A percentile compares a stretch with the other conserved stretches of the same genome.
These are phyloP conservation scores for Harringtonia aguacate DNA, from an alignment of 2,329 filamentous ascomycete genomes.

Conservation along the genomic window DNA sequence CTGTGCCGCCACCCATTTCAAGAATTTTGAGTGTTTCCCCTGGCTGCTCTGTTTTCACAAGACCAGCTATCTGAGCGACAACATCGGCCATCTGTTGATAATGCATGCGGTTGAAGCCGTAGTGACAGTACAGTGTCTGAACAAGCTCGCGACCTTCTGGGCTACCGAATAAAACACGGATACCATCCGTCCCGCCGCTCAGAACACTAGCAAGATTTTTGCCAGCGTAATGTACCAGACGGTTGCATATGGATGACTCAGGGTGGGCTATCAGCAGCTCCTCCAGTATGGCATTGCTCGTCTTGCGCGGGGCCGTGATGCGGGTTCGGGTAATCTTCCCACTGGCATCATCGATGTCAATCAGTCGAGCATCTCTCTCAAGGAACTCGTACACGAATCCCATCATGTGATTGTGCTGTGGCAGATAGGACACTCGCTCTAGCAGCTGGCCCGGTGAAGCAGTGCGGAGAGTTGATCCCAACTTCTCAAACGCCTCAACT, in stretches of 20 bases:
- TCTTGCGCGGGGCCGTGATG: constrained; percentile 12
- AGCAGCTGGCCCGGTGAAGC: no score
- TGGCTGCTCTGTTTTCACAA: background rate
- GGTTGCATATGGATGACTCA: constrained; percentile 16
- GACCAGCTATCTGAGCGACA: background rate
- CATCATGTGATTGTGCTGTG: constrained; percentile 10
- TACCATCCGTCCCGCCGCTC: constrained; percentile 6
- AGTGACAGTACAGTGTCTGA: constrained; percentile 19
- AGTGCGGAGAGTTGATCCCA: no score
- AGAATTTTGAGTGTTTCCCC: constrained; percentile 17
- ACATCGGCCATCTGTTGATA: background rate
- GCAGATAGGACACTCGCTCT: no score
- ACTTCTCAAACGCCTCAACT: no score
- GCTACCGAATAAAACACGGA: constrained; percentile 11
- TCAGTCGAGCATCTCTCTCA: constrained; percentile 17
- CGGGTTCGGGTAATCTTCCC: constrained; percentile 18
- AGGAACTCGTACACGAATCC: constrained; percentile 23
- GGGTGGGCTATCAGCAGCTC: constrained; percentile 17
- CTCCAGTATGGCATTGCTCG: constrained; percentile 16
- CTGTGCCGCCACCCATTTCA: constrained; percentile 20
- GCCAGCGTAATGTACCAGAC: constrained; percentile 7
- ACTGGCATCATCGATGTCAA: constrained; percentile 19
- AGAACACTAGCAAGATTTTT: constrained; percentile 9
- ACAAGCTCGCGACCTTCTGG: constrained; percentile 15
- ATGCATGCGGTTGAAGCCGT: no score